These are phyloP conservation scores for Claviceps sorghi DNA, from an alignment of 2,329 filamentous ascomycete species.

Conservation along the genomic window DNA sequence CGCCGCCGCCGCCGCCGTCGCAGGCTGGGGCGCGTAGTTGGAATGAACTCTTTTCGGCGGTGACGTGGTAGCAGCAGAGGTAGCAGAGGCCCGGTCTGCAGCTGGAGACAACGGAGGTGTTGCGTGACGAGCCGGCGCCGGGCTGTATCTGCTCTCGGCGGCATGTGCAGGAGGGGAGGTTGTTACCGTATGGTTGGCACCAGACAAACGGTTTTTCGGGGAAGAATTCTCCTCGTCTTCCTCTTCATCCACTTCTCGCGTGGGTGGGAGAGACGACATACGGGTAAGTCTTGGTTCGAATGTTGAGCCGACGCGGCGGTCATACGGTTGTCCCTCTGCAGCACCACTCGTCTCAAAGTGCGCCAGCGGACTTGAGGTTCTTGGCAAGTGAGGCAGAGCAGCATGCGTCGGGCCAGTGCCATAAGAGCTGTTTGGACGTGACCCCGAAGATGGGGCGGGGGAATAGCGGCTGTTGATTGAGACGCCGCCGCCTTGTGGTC, in stretches of 20 bases:
- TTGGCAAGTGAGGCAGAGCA: slow-evolving; percentile 42
- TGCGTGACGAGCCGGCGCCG: slow-evolving; percentile 21
- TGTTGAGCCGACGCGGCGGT: slow-evolving; percentile 36
- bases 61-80: slow-evolving; percentile 29
- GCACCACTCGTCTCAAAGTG: slow-evolving; percentile 43
- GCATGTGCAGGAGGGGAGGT: slow-evolving; percentile 10
- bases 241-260: slow-evolving; percentile 48
- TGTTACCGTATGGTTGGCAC: slow-evolving; percentile 10
- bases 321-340: slow-evolving; percentile 27
- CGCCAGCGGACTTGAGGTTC: slow-evolving; percentile 51
- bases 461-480: slow-evolving; percentile 37
- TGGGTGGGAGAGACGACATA: slow-evolving; percentile 44
- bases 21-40: slow-evolving; percentile 33
- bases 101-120: slow-evolving; percentile 33
- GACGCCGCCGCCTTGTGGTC: slow-evolving; percentile 20
- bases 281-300: slow-evolving; percentile 41
- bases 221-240: slow-evolving; percentile 18
- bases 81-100: slow-evolving; percentile 20
- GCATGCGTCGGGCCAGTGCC: slow-evolving; percentile 25
- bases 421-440: slow-evolving; percentile 29
- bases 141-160: slow-evolving; percentile 24
- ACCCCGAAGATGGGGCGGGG: slow-evolving; percentile 24
- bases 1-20: slow-evolving; percentile 12
- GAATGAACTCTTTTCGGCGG: slow-evolving; percentile 39
- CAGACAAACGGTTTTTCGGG: slow-evolving; percentile 13